Percentiles rank a stretch among this genome's conserved stretches.
These are phyloP conservation scores for Alternaria longipes DNA, from an alignment of 2,329 filamentous ascomycete genomes.

Conservation along the genomic window DNA sequence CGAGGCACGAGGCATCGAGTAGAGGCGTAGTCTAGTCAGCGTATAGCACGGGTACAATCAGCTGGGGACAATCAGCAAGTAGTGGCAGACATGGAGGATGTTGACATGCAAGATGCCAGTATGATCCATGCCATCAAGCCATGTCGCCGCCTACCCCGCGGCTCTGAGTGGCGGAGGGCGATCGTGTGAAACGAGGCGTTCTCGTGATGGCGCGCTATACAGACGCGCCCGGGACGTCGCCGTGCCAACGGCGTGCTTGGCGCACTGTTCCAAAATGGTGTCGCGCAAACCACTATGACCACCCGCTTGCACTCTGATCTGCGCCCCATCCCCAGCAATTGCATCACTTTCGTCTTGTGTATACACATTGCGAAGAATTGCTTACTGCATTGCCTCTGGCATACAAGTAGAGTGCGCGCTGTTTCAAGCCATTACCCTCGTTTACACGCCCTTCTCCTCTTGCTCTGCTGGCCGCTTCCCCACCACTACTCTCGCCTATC, in stretches of 20 bases:
- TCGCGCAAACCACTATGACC: constrained; percentile 24
- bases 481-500: constrained; percentile 9
- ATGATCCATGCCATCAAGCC: constrained; percentile 14
- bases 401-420: constrained; percentile 1
- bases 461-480: constrained; percentile 19
- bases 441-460: constrained; percentile 12
- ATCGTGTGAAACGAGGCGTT: constrained; percentile 32
- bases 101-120: constrained; percentile 11
- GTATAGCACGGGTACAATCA: constrained; percentile 2
- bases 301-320: constrained; percentile 29
- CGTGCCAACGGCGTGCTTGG: constrained; percentile 1
- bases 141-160: constrained; percentile 13
- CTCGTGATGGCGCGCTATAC: constrained; percentile 29
- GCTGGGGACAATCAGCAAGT: not conserved
- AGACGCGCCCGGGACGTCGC: constrained; percentile 29
- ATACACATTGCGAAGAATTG: constrained; percentile 7
- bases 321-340: constrained; percentile 33
- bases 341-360: constrained; percentile 35
- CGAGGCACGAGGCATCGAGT: not conserved
- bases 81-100: constrained; percentile 37
- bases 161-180: constrained; percentile 32
- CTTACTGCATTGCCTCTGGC: not conserved
- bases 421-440: constrained; percentile 15
- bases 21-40: not conserved
- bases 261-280: constrained; percentile 31